Percentiles rank a stretch among this genome's conserved stretches.
These are phyloP conservation scores for Phialocephala subalpina DNA, from an alignment of 2,329 filamentous ascomycete genomes.

Conservation along the genomic window DNA sequence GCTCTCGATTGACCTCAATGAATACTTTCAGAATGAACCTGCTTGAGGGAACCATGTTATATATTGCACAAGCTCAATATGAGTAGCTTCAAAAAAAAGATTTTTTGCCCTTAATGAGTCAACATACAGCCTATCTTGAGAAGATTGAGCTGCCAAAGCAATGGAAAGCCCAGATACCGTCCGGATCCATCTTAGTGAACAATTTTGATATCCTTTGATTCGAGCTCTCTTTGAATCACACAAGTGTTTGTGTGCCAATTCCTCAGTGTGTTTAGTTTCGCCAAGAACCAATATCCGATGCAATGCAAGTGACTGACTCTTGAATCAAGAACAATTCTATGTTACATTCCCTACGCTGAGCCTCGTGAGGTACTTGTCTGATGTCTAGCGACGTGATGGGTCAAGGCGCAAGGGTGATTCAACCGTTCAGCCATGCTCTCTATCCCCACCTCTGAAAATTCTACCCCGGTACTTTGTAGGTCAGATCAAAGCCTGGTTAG, in stretches of 20 bases:
- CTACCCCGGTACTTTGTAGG: not conserved
- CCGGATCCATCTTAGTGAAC: not conserved
- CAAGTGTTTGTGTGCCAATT: not conserved
- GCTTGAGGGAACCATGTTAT: not conserved
- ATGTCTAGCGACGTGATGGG: slow-evolving; percentile 1
- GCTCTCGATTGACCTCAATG: not conserved
- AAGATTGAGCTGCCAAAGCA: not conserved
- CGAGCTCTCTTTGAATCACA: not conserved
- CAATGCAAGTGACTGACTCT: not conserved
- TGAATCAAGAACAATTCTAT: not conserved
- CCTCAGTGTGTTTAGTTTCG: not conserved
- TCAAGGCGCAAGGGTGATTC: not conserved
- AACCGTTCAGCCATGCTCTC: not conserved
- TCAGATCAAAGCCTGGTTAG: not conserved
- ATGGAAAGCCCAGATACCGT: not conserved
- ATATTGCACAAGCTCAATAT: slow-evolving; percentile 4
- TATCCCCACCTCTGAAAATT: not conserved
- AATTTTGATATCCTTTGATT: not conserved
- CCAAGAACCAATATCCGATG: slow-evolving; percentile 4
- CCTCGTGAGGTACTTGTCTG: not conserved
- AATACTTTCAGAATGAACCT: not conserved
- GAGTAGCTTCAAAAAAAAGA: not conserved
- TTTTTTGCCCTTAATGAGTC: not conserved
- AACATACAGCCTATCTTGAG: not conserved
- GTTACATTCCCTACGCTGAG: not conserved